A percentile compares a stretch with the other conserved stretches of the same genome.
Evolutionary conservation across 2,329 filamentous ascomycete species (phyloP).

Genomic region (Stagonosporopsis vannaccii): DNA sequence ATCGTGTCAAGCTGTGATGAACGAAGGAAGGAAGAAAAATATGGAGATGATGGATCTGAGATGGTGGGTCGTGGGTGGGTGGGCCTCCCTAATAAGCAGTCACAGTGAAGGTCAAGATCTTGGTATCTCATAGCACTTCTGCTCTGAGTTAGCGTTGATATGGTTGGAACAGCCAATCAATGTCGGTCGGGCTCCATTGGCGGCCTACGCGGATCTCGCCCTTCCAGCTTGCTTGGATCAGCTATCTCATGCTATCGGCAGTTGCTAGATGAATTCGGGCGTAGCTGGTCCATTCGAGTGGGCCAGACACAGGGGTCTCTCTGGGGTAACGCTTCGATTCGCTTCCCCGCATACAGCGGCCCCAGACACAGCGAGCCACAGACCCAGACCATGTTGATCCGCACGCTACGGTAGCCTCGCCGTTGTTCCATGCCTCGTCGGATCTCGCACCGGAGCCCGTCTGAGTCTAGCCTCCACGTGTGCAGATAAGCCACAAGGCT

Average conservation of each 20-base stretch:
- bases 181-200: neutral
- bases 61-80: constrained; percentile 1
- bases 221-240: constrained; percentile 2
- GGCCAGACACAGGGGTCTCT: constrained; percentile 11
- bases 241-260: neutral
- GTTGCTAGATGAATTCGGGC: neutral
- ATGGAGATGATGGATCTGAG: constrained; percentile 13
- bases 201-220: neutral
- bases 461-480: constrained; percentile 5
- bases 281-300: neutral
- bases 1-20: constrained; percentile 4
- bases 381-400: neutral
- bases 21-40: neutral
- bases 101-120: constrained; percentile 12
- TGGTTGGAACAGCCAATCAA: constrained; percentile 1
- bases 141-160: constrained; percentile 7
- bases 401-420: constrained; percentile 11
- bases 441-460: constrained; percentile 3
- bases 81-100: constrained; percentile 4
- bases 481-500: constrained; percentile 4
- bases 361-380: neutral
- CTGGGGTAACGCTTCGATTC: constrained; percentile 11
- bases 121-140: constrained; percentile 5
- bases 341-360: constrained; percentile 5
- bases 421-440: constrained; percentile 4